phyloP scores from a whole-genome alignment of 2,329 filamentous ascomycete species.

The Ophiostoma sp. region DNA sequence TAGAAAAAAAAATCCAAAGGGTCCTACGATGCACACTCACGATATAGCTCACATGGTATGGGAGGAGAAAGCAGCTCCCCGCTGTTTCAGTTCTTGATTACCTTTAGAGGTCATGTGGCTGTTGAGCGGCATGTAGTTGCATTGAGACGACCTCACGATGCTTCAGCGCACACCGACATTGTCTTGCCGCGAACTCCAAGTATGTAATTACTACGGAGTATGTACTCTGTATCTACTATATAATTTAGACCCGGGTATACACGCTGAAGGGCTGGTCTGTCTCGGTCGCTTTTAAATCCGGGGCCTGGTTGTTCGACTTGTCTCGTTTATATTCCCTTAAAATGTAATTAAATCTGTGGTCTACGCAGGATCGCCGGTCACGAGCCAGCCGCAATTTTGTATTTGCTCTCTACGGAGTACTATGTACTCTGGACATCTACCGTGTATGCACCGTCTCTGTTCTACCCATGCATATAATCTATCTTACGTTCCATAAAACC shows the following conservation, averaged over 20 bases:
- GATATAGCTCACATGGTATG: slow-evolving; percentile 7
- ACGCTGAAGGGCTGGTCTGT: neutral
- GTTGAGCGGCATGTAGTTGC: neutral
- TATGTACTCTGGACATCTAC: no score
- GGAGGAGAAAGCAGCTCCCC: neutral
- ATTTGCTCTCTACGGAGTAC: no score
- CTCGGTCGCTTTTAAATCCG: neutral
- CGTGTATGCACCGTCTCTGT: no score
- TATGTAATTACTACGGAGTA: no score
- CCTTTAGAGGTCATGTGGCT: neutral
- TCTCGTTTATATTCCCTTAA: neutral
- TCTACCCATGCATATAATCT: no score
- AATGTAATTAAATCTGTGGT: neutral
- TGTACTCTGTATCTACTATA: neutral
- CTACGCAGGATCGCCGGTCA: neutral
- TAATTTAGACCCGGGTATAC: neutral
- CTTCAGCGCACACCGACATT: slow-evolving; percentile 7
- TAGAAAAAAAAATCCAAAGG: neutral
- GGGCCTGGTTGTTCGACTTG: neutral
- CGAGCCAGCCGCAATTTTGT: neutral
- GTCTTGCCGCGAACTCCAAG: neutral
- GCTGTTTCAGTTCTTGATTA: neutral
- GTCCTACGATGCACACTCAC: neutral
- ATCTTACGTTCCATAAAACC: neutral
- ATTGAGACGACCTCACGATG: slow-evolving; percentile 6